Base-by-base conservation (phyloP, 345 rosid species). In the Physaria fendleri region DNA sequence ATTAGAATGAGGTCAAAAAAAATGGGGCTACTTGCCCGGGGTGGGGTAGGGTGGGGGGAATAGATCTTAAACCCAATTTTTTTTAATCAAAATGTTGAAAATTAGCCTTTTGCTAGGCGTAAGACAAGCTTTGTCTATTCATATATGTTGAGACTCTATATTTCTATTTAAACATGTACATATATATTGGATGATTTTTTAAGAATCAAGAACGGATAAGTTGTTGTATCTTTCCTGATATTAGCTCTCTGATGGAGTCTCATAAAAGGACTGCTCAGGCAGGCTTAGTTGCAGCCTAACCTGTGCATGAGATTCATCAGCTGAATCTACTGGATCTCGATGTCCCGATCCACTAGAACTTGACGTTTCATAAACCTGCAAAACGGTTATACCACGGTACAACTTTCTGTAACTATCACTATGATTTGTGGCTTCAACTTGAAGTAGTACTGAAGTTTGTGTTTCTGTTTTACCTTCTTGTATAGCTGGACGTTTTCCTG, bases 401-500 rank as follows among this genome's bases (percentile, higher is more conserved):
- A n/a, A 35, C 18, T 66, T 20, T 18, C n/a, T 34, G 37, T 66
- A 66, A 35, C 35, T 38, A 38, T n/a, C 6, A n/a, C n/a, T 27
- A 37, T 23, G 34, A 21, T 15, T 9, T 18, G 23, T 61, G 58
- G 28, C 16, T 47, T 30, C 14, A 17, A 6, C 42, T 22, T 12
- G 16, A n/a, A n/a, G n/a, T n/a, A 34, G 43, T 2, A 2, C 43
- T 0, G 5, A 45, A 6, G 8, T 5, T 38, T 50, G 45, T 49
- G 5, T 57, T 55, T 38, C 3, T 47, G 11, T n/a, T 10, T 33
- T 78, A 85, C 93, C 83, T 82, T 81, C 53, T 64, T 80, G 49
- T 55, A 62, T 51, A 85, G 71, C 35, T 72, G 79, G 38, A 60
- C 52, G 23, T 85, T 85, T 79, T 85, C 93, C 43, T 74, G 81